Conservation (phyloP, 345 rosid species). For the Angophora floribunda region DNA sequence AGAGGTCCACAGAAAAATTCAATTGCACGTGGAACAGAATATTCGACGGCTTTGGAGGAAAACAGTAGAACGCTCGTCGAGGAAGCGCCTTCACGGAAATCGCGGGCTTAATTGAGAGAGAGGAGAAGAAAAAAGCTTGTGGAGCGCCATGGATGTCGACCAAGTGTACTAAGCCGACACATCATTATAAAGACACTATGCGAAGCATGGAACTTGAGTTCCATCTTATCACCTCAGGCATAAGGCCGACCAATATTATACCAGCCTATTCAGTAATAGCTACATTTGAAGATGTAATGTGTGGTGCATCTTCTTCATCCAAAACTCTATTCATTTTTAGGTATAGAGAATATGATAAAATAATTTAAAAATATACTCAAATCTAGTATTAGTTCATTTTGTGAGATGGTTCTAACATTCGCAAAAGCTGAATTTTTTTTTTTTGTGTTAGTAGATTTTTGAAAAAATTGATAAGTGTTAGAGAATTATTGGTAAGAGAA, state of each 20-base stretch:
- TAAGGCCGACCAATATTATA: too few relatives aligned
- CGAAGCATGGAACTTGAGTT: too few relatives aligned
- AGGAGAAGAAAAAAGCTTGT: background rate
- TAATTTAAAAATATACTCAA: too few relatives aligned
- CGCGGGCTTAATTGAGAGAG: background rate
- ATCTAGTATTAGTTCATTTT: background rate
- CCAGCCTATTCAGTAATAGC: too few relatives aligned
- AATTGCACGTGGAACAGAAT: background rate
- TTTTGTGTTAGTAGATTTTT: fast-evolving
- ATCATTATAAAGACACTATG: too few relatives aligned
- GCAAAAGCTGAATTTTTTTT: background rate
- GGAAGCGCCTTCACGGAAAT: background rate
- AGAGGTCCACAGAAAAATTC: background rate
- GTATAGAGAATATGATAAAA: too few relatives aligned
- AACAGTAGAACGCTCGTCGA: background rate
- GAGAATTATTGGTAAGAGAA: too few relatives aligned
- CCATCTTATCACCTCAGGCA: too few relatives aligned
- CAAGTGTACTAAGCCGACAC: too few relatives aligned
- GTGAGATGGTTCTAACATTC: background rate
- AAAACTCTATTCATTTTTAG: too few relatives aligned
- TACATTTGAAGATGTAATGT: too few relatives aligned
- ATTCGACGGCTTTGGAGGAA: background rate
- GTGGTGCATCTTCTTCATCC: too few relatives aligned
- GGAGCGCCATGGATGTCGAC: background rate
- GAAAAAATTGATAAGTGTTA: background rate